These are phyloP conservation scores for Rosa persica DNA, from an alignment of 306 rosid species.

Conservation along the genomic window DNA sequence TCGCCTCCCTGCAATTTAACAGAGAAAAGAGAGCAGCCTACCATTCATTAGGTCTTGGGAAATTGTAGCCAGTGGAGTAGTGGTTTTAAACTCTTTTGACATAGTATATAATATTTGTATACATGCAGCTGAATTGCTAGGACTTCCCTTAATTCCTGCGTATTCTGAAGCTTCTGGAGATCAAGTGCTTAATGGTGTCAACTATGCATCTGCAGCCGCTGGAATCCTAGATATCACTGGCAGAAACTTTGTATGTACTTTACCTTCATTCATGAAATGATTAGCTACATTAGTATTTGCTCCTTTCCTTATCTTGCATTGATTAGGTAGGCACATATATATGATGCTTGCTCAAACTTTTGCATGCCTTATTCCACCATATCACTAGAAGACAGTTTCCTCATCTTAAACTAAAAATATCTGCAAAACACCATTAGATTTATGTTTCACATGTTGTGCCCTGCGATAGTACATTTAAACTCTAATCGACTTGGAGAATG, in stretches of 20 bases:
- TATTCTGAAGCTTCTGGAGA: constrained; percentile 57
- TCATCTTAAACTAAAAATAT: background rate
- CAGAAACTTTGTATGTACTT: constrained; percentile 69
- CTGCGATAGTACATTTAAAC: background rate
- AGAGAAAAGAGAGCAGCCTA: background rate
- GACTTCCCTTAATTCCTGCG: constrained; percentile 86
- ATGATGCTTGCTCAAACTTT: background rate
- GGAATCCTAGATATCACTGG: constrained; percentile 92
- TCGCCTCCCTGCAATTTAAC: too few species aligned
- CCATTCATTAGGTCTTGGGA: background rate
- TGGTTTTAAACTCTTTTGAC: background rate
- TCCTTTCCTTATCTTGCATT: background rate
- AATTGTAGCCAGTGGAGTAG: background rate
- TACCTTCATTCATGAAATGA: background rate
- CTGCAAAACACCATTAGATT: background rate
- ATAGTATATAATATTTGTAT: background rate
- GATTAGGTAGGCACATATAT: background rate
- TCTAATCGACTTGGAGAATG: background rate
- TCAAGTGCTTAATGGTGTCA: constrained; percentile 68
- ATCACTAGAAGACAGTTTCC: background rate
- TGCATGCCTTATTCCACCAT: background rate
- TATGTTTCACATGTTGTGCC: background rate
- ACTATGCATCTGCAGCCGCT: constrained; percentile 93
- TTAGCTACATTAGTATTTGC: background rate
- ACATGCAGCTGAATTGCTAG: constrained; percentile 74